Evolutionary conservation across 2,329 filamentous ascomycete species (phyloP).

Genomic region (Aspergillus jensenii): DNA sequence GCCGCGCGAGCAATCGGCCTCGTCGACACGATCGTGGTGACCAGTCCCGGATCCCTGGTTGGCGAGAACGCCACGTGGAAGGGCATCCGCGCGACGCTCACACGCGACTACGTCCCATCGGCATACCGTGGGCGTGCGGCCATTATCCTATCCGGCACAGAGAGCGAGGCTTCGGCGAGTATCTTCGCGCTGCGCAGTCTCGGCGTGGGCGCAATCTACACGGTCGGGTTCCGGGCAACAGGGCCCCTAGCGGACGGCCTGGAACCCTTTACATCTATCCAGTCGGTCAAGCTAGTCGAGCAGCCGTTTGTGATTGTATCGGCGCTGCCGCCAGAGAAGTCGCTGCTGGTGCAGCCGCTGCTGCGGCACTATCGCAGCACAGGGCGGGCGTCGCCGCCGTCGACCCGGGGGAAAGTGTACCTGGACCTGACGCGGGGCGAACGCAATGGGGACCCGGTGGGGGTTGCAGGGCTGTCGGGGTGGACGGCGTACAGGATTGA

Average conservation of each 20-base stretch:
- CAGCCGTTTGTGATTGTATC: constrained; percentile 81
- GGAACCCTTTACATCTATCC: constrained; percentile 65
- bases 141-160: constrained; percentile 69
- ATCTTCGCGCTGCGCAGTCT: constrained; percentile 78
- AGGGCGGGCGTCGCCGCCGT: constrained; percentile 36
- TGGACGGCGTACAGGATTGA: constrained; percentile 78
- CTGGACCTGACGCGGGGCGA: constrained; percentile 72
- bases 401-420: constrained; percentile 65
- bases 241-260: constrained; percentile 63
- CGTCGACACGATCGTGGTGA: constrained; percentile 76
- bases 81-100: constrained; percentile 78
- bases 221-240: constrained; percentile 71
- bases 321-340: constrained; percentile 75
- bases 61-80: constrained; percentile 86
- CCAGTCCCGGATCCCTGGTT: constrained; percentile 51
- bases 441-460: constrained; percentile 66
- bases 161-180: constrained; percentile 73
- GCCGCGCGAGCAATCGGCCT: constrained; percentile 76
- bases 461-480: constrained; percentile 70
- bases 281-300: constrained; percentile 77
- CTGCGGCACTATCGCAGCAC: constrained; percentile 66
- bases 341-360: constrained; percentile 73
- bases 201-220: constrained; percentile 76
- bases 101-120: constrained; percentile 76
- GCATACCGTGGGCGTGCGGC: constrained; percentile 75